phyloP scores from a whole-genome alignment of 164 flowering plant genomes.

The Taxillus chinensis region DNA sequence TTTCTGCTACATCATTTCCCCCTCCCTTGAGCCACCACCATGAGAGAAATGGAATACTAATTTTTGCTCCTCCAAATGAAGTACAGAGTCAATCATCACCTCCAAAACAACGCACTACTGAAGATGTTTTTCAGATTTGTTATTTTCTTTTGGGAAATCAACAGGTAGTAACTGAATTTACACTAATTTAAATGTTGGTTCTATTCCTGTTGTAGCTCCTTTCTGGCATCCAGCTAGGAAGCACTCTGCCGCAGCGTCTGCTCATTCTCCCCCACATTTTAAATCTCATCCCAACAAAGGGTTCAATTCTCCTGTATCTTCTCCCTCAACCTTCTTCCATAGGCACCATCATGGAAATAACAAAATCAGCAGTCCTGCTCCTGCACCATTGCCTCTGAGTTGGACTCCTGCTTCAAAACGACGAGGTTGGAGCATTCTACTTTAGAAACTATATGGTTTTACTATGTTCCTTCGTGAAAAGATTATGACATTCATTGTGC shows the following conservation, averaged over 20 bases:
- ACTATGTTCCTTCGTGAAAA: not conserved
- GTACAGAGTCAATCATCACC: conserved; percentile 15
- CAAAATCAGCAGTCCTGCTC: conserved; percentile 21
- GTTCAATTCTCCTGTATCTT: conserved; percentile 22
- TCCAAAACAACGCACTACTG: conserved; percentile 17
- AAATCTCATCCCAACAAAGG: conserved; percentile 13
- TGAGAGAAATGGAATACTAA: conserved; percentile 20
- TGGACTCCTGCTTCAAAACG: conserved; percentile 25
- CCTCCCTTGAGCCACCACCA: conserved; percentile 18
- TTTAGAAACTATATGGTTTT: not conserved
- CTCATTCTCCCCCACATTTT: conserved; percentile 21
- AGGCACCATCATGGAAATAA: conserved; percentile 27
- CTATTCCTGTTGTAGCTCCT: conserved; percentile 27
- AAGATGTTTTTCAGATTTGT: conserved; percentile 17
- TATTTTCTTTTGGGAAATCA: not conserved
- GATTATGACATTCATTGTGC: not conserved
- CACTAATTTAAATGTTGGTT: conserved; percentile 10
- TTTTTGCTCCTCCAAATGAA: conserved; percentile 28
- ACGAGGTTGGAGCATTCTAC: conserved; percentile 29
- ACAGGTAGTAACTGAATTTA: not conserved
- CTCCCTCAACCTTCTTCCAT: conserved; percentile 23
- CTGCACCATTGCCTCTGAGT: conserved; percentile 21
- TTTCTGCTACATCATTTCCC: conserved; percentile 20
- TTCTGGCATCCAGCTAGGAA: conserved; percentile 12
- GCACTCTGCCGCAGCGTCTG: conserved; percentile 17